phyloP scores from a whole-genome alignment of 2,329 filamentous ascomycete species.

The Colletotrichum tabaci region DNA sequence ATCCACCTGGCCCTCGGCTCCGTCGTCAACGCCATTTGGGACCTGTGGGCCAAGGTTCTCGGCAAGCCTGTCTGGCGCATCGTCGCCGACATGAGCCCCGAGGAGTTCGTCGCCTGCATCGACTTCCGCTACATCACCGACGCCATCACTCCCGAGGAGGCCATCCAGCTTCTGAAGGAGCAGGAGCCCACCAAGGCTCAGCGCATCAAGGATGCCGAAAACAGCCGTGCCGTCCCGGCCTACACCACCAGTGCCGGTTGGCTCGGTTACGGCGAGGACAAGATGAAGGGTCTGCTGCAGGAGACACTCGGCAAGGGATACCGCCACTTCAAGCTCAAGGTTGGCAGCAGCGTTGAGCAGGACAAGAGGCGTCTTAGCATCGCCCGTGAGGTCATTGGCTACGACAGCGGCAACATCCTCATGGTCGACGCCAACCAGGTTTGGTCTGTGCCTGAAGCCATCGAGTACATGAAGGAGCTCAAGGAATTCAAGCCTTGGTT shows the following conservation, averaged over 20 bases:
- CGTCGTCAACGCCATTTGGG: constrained; percentile 93
- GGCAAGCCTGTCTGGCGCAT: constrained; percentile 92
- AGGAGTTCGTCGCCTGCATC: constrained; percentile 89
- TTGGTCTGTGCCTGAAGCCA: constrained; percentile 91
- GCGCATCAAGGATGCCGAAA: constrained; percentile 81
- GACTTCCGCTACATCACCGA: constrained; percentile 97
- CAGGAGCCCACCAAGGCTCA: constrained; percentile 77
- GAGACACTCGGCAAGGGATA: constrained; percentile 86
- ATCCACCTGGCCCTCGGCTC: constrained; percentile 92
- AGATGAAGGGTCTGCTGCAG: constrained; percentile 82
- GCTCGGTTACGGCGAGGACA: constrained; percentile 91
- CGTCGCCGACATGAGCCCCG: constrained; percentile 89
- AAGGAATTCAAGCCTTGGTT: constrained; percentile 91
- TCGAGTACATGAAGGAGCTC: constrained; percentile 87
- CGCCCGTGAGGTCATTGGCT: constrained; percentile 85
- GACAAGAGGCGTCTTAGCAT: constrained; percentile 81
- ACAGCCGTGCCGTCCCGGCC: constrained; percentile 83
- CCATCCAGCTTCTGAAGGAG: constrained; percentile 78
- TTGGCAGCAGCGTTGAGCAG: constrained; percentile 80
- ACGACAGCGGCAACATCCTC: constrained; percentile 85
- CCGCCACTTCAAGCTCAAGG: constrained; percentile 92
- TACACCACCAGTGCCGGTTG: constrained; percentile 94
- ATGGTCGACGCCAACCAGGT: constrained; percentile 97
- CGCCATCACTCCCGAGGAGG: constrained; percentile 90
- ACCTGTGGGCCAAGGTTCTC: constrained; percentile 92